These are phyloP conservation scores for Mariannaea sp. DNA, from an alignment of 2,329 filamentous ascomycete genomes.

Conservation along the genomic window DNA sequence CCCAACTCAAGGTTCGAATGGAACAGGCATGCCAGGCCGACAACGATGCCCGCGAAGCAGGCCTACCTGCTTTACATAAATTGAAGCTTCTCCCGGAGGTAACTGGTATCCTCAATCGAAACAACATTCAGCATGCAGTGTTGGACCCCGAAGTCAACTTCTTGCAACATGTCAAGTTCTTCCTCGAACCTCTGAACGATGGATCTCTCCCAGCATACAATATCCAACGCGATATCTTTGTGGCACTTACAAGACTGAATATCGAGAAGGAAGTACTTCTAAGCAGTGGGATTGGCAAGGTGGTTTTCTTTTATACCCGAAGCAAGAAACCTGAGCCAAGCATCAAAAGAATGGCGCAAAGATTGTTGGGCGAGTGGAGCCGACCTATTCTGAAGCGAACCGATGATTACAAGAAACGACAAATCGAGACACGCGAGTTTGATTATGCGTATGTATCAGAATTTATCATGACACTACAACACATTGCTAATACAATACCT, in stretches of 20 bases:
- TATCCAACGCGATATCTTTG: conserved; percentile 94
- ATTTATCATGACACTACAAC: not conserved
- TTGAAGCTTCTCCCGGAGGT: conserved; percentile 93
- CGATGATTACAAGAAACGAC: conserved; percentile 90
- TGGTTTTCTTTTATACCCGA: conserved; percentile 95
- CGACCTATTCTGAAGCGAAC: conserved; percentile 91
- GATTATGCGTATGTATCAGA: conserved; percentile 61
- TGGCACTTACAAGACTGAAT: conserved; percentile 76
- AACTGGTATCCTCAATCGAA: conserved; percentile 84
- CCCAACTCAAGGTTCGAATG: conserved; percentile 86
- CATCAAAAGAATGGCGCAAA: conserved; percentile 94
- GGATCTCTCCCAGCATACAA: conserved; percentile 94
- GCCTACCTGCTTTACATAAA: conserved; percentile 87
- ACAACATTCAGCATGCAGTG: conserved; percentile 81
- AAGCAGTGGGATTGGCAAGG: conserved; percentile 92
- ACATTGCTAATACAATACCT: conserved; percentile 24
- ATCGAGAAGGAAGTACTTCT: conserved; percentile 90
- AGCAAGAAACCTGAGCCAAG: conserved; percentile 85
- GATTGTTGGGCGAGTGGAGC: conserved; percentile 93
- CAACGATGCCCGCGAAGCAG: conserved; percentile 77
- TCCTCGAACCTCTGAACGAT: conserved; percentile 93
- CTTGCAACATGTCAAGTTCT: conserved; percentile 92
- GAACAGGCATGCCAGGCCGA: conserved; percentile 87
- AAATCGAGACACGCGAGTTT: conserved; percentile 66
- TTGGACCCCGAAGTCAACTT: conserved; percentile 96